Evolutionary conservation across 2,329 filamentous ascomycete genomes (phyloP), one percentile per base, ranked within the genome.

Genomic region (Dissoconium aciculare): DNA sequence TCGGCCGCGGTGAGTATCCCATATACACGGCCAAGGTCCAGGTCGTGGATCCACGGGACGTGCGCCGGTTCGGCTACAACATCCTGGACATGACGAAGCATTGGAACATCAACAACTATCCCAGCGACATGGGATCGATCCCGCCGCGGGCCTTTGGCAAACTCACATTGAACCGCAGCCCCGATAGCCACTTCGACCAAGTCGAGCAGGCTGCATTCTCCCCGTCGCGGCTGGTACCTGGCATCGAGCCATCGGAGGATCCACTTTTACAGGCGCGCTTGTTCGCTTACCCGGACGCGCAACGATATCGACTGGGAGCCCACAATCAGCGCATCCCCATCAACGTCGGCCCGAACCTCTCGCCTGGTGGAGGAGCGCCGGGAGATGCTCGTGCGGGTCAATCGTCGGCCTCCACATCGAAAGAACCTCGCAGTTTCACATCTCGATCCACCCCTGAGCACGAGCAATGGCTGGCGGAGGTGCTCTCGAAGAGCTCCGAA

Each of bases 11-110:
- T 5, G 63, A 65, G 0, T 84, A 65, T 44, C 79, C 80, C 5
- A 78, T 73, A 46, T 89, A 79, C 79, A 77, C 78, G 47, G 81
- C 89, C 36, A 79, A 78, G 26, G 74, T 91, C n/a, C 82, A 91
- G 47, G 64, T 74, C 3, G 68, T 89, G 13, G 69, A 76, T 0
- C 80, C 87, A 40, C 65, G 64, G 5, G 66, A 74, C 28, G 70
- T 81, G 49, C 64, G 87, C 38, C 70, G 80, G 11, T 91, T 87
- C 37, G 81, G 87, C 5, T 87, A 89, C 37, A 82, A 89, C 45
- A 76, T 87, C 16, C 67, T 91, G 2, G 82, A 91, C 42, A 75
- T 81, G 1, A 91, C 82, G 21, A 89, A 91, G 58, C 55, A 87
- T 15, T 89, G 81, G 80, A 82, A 81, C 0, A 66, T 0, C 58